Evolutionary conservation across 768 basidiomycete genomes (phyloP), one percentile per base, ranked within the genome.

Genomic region (Leccinum ochraceum): DNA sequence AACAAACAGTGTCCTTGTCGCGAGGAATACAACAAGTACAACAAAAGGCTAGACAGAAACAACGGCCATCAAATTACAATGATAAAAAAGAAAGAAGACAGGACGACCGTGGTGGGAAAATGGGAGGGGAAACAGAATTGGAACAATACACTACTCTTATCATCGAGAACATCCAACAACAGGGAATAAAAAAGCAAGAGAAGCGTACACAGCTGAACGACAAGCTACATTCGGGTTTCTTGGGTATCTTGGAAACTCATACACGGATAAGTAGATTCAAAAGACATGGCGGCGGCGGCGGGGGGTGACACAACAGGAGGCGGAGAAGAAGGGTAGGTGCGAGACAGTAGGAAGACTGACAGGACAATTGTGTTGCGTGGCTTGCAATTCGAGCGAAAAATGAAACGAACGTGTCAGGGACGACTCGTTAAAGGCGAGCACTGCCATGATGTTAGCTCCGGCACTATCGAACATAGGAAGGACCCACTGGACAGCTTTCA

Each of bases 221-320:
- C 61, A 59, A 63, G 51, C 55, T 68, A 70, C 66, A 71, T 53
- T 70, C 32, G 24, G 17, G 11, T 54, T 56, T 26, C 53, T 36
- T 50, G 44, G 49, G 68, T 63, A 61, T 63, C 60, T 63, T 57
- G 59, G 11, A 36, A 36, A 24, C 56, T 57, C 34, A 60, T 53
- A 58, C 11, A 42, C 30, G 56, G 37, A 30, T 59, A 57, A 56
- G 64, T 59, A 46, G 7, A 58, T 51, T 46, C 28, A 22, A 54
- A 20, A 16, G 22, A 51, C 9, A 44, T 1, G 34, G 14, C 3
- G 10, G 52, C n/a, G 24, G 36, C 16, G 22, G 36, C 13, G 44
- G 20, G 20, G 10, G 60, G 34, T 39, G 30, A 54, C 3, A 55
- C n/a, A 42, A 26, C 20, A 39, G 20, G 32, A 53, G 55, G 32